A percentile compares a stretch with the other conserved stretches of the same genome.
Evolutionary conservation across 768 basidiomycete genomes (phyloP).

Genomic region (Rhodotorula kratochvilovae): DNA sequence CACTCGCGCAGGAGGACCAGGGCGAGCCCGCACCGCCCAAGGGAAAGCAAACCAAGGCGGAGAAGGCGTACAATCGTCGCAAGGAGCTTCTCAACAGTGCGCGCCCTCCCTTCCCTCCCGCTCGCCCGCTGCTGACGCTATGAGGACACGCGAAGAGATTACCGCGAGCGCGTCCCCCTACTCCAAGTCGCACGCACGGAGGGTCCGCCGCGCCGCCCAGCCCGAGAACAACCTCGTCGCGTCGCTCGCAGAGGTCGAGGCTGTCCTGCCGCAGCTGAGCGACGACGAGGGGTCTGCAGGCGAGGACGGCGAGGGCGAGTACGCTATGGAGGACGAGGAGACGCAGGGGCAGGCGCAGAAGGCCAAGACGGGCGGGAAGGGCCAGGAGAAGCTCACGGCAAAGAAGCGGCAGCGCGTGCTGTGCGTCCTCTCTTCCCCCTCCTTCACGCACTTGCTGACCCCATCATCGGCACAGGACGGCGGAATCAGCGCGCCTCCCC

Average conservation of each 20-base stretch:
- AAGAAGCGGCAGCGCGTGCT: constrained; percentile 37
- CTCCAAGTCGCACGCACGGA: constrained; percentile 40
- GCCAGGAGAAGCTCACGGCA: constrained; percentile 32
- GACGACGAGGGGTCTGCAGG: not conserved
- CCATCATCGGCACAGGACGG: not conserved
- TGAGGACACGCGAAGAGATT: constrained; percentile 13
- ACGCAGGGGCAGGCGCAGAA: not conserved
- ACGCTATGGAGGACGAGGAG: not conserved
- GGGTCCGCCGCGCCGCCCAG: constrained; percentile 35
- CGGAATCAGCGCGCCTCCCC: constrained; percentile 35
- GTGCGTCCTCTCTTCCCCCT: constrained; percentile 9
- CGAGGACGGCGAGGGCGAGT: not conserved
- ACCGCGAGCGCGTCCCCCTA: constrained; percentile 32
- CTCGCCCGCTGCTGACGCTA: accelerated
- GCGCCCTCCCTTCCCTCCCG: not conserved
- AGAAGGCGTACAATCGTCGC: constrained; percentile 35
- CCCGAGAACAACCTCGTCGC: constrained; percentile 38
- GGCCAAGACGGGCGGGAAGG: constrained; percentile 28
- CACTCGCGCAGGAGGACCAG: not conserved
- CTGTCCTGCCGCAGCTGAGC: constrained; percentile 25
- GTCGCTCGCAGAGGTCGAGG: constrained; percentile 31
- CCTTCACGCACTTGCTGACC: not conserved
- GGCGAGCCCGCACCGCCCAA: not conserved
- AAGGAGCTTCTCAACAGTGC: constrained; percentile 39
- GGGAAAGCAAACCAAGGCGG: constrained; percentile 29